Conservation (phyloP, 441 rosid species). For the Erodium trifolium region DNA sequence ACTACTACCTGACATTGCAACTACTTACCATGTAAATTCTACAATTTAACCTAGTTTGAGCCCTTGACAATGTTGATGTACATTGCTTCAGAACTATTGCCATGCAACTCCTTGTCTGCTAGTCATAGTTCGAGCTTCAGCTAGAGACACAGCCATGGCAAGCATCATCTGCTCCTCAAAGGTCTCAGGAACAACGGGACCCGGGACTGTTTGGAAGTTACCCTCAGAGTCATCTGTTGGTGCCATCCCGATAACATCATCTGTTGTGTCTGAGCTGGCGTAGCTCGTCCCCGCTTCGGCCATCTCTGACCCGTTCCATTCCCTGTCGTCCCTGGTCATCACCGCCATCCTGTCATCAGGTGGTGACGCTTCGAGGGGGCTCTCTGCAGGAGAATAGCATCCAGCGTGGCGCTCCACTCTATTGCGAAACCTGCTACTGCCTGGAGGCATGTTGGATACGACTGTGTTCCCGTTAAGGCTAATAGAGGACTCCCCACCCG, state of each 20-base stretch:
- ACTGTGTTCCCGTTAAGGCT: conserved; percentile 17
- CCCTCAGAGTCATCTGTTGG: conserved; percentile 9
- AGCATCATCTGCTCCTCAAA: conserved; percentile 97
- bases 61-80: too few relatives aligned
- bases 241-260: conserved; percentile 15
- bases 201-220: conserved; percentile 34
- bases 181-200: conserved; percentile 60
- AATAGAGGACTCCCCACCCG: conserved; percentile 44
- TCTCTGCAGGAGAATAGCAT: conserved; percentile 27
- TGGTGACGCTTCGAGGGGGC: conserved; percentile 17
- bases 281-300: conserved; percentile 66
- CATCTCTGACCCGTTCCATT: conserved; percentile 47
- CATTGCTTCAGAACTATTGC: conserved; percentile 36
- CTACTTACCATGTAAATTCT: neutral
- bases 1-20: neutral
- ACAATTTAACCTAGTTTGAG: too few relatives aligned
- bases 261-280: conserved; percentile 45
- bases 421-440: too few relatives aligned
- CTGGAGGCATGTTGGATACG: too few relatives aligned
- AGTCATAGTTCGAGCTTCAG: conserved; percentile 57
- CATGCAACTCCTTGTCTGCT: conserved; percentile 49
- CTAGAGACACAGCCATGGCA: conserved; percentile 89
- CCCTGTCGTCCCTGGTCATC: conserved; percentile 19
- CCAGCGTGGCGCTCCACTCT: too few relatives aligned
- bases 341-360: too few relatives aligned